These are phyloP conservation scores for Amphirosellinia nigrospora DNA, from an alignment of 495 filamentous ascomycete genomes.

Conservation along the genomic window DNA sequence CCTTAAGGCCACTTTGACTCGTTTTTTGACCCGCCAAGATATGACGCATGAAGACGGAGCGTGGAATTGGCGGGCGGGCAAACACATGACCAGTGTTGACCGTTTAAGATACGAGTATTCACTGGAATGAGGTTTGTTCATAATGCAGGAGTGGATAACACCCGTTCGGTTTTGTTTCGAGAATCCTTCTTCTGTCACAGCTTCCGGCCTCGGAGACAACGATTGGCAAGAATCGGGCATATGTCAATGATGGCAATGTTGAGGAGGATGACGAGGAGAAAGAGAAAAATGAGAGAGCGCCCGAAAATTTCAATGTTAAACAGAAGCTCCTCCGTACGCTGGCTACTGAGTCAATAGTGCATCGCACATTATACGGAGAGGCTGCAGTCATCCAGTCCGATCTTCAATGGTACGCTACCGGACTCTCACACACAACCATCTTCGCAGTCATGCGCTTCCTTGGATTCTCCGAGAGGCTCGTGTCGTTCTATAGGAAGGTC, in stretches of 20 bases:
- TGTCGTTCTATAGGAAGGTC: constrained; percentile 67
- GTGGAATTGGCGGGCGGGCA: constrained; percentile 9
- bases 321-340: constrained; percentile 65
- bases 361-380: constrained; percentile 56
- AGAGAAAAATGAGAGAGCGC: constrained; percentile 6
- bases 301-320: constrained; percentile 46
- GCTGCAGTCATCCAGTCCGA: constrained; percentile 69
- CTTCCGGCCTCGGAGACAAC: constrained; percentile 56
- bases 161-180: constrained; percentile 18
- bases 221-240: constrained; percentile 21
- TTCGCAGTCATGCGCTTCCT: constrained; percentile 65
- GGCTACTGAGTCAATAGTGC: constrained; percentile 64
- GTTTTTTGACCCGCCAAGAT: background rate
- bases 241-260: constrained; percentile 33
- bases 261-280: constrained; percentile 36
- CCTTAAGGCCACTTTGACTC: constrained; percentile 52
- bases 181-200: constrained; percentile 49
- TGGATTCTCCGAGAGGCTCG: constrained; percentile 63
- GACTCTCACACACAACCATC: constrained; percentile 65
- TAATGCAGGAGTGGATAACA: background rate
- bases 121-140: background rate
- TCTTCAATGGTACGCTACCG: constrained; percentile 68
- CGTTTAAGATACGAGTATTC: constrained; percentile 16
- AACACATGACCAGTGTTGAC: background rate
- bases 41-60: background rate